A percentile compares a stretch with the other conserved stretches of the same genome.
Conservation (phyloP, 1,284 basidiomycete species). For the Rhodotorula sp. region DNA sequence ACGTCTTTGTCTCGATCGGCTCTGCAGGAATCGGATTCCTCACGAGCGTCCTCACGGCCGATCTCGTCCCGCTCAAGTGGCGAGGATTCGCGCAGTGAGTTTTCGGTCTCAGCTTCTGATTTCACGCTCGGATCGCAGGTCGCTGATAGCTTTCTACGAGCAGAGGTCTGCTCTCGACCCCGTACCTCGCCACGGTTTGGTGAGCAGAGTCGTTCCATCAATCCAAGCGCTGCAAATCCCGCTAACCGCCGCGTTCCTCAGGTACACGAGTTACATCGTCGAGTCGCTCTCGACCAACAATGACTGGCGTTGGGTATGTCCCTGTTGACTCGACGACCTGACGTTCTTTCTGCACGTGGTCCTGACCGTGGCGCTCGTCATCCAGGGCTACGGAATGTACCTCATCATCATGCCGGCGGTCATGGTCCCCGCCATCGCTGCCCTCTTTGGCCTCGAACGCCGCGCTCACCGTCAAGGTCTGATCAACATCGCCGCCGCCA, state of each 20-base stretch:
- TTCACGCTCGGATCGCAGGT: too few relatives aligned
- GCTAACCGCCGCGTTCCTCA: neutral
- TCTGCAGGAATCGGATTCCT: constrained; percentile 21
- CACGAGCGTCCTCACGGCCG: constrained; percentile 28
- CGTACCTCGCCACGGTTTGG: constrained; percentile 29
- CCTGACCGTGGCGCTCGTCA: neutral
- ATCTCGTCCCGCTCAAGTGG: constrained; percentile 26
- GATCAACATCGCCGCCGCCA: constrained; percentile 18
- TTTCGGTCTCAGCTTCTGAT: too few relatives aligned
- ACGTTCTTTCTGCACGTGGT: neutral
- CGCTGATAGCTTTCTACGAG: too few relatives aligned
- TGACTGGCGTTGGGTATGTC: constrained; percentile 12
- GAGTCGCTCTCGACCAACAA: constrained; percentile 15
- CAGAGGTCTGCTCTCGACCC: constrained; percentile 25
- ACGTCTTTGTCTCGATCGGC: constrained; percentile 31
- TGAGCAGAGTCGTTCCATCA: neutral
- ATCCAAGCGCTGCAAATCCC: neutral
- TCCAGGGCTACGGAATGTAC: constrained; percentile 40
- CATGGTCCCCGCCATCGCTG: neutral
- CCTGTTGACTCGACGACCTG: neutral
- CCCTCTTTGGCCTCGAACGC: constrained; percentile 38
- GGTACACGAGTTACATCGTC: constrained; percentile 37
- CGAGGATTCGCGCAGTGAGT: constrained; percentile 23
- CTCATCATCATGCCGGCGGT: constrained; percentile 2
- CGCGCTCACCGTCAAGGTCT: constrained; percentile 6